Conservation (phyloP, 768 basidiomycete genomes). For the Mycena indigotica region DNA sequence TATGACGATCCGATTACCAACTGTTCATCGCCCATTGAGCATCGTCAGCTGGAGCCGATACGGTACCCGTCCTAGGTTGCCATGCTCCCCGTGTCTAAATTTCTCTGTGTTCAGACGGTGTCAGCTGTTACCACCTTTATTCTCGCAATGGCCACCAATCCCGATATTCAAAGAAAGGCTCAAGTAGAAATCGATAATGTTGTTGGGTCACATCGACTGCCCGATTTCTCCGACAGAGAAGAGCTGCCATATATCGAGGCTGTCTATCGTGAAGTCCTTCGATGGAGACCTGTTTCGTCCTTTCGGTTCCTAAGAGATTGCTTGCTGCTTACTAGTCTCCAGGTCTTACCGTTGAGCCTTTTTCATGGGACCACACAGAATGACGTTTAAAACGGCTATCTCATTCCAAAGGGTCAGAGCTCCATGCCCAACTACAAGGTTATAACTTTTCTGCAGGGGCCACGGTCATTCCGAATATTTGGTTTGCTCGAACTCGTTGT, state of each 20-base stretch:
- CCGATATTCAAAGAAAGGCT: constrained; percentile 2
- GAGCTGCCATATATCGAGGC: constrained; percentile 29
- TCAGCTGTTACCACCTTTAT: too few species aligned
- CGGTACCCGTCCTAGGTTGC: too few species aligned
- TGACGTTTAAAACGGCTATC: constrained; percentile 17
- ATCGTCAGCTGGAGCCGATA: not conserved
- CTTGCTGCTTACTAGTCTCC: not conserved
- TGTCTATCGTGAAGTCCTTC: constrained; percentile 26
- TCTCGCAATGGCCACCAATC: constrained; percentile 7
- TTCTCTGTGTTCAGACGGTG: too few species aligned
- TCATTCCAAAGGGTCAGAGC: constrained; percentile 10
- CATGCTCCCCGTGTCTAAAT: too few species aligned
- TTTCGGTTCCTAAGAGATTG: constrained; percentile 12
- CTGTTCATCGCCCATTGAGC: not conserved
- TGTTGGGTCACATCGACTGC: constrained; percentile 3
- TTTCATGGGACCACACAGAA: constrained; percentile 3
- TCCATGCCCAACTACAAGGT: constrained; percentile 20
- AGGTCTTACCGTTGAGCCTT: not conserved
- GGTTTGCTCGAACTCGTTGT: not conserved
- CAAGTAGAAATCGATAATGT: constrained; percentile 12
- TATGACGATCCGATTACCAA: not conserved
- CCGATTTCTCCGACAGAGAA: constrained; percentile 11
- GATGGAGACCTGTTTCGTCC: constrained; percentile 25
- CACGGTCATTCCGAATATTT: not conserved
- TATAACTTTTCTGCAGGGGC: constrained; percentile 18